Conservation (phyloP, 371 early-diverging fungal genomes). For the Mortierella sp. region DNA sequence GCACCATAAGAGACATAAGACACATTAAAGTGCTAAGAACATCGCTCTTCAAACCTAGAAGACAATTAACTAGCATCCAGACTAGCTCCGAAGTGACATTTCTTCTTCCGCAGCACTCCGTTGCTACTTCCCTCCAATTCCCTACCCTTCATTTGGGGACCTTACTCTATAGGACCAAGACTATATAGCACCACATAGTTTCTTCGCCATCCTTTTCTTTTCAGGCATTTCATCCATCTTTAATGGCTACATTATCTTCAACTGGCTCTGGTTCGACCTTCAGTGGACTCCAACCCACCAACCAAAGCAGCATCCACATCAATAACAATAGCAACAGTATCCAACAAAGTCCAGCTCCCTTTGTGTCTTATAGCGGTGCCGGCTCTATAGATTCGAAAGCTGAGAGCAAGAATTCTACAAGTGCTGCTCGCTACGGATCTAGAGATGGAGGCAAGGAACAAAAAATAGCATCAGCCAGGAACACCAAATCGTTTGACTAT, state of each 20-base stretch:
- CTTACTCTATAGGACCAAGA: no score
- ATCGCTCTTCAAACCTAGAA: no score
- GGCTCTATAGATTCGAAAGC: neutral
- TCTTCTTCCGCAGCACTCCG: no score
- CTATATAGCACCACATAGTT: neutral
- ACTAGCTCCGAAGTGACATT: no score
- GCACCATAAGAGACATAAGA: no score
- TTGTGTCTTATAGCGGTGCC: neutral
- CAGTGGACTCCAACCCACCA: constrained; percentile 20
- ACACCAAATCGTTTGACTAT: constrained; percentile 43
- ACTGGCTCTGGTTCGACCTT: constrained; percentile 40
- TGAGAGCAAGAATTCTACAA: neutral
- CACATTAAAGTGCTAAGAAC: no score
- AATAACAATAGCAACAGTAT: constrained; percentile 9
- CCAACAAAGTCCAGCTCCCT: neutral
- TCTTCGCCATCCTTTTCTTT: neutral
- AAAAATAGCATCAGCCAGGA: neutral
- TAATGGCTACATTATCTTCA: constrained; percentile 44
- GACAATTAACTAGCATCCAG: no score
- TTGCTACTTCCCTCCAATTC: no score
- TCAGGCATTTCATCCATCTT: constrained; percentile 2
- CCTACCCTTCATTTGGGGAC: no score
- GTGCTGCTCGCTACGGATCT: constrained; percentile 7
- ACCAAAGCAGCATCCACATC: constrained; percentile 1
- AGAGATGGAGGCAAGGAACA: constrained; percentile 7